Conservation (phyloP, 129 eudicot genomes). For the Heracleum sosnowskyi region DNA sequence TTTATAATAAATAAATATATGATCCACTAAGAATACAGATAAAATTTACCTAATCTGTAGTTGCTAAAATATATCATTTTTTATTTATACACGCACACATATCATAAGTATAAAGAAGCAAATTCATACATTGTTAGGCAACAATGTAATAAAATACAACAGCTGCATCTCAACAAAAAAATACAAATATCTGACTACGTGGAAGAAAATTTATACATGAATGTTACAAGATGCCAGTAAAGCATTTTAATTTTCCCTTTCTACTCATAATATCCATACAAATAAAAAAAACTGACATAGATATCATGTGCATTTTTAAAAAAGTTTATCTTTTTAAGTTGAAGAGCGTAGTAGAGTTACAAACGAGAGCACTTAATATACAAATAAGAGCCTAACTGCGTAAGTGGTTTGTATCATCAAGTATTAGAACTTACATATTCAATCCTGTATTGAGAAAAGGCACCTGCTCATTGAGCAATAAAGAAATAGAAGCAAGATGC, state of each 20-base stretch:
- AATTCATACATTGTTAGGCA: neutral
- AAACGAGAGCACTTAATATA: neutral
- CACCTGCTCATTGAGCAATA: slow-evolving; percentile 74
- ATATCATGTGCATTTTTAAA: neutral
- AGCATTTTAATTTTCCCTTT: neutral
- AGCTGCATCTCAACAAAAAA: neutral
- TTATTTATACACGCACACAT: neutral
- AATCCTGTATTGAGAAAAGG: slow-evolving; percentile 57
- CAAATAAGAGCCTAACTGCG: slow-evolving; percentile 1
- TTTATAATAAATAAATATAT: no score
- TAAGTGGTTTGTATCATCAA: neutral
- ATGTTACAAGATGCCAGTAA: neutral
- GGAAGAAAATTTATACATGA: neutral
- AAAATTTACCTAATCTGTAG: neutral
- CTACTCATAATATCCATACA: neutral
- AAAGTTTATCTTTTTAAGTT: neutral
- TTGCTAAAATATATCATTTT: no score
- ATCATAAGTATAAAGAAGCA: neutral
- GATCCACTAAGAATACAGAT: neutral
- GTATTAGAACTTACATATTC: slow-evolving; percentile 46
- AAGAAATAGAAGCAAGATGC: slow-evolving; percentile 60
- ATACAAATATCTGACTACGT: neutral
- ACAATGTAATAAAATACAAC: neutral
- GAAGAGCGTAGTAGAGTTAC: neutral
- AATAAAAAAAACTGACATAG: neutral